Percentiles rank a stretch among this genome's conserved stretches.
Evolutionary conservation across 495 filamentous ascomycete genomes (phyloP).

Genomic region (Halenospora varia): DNA sequence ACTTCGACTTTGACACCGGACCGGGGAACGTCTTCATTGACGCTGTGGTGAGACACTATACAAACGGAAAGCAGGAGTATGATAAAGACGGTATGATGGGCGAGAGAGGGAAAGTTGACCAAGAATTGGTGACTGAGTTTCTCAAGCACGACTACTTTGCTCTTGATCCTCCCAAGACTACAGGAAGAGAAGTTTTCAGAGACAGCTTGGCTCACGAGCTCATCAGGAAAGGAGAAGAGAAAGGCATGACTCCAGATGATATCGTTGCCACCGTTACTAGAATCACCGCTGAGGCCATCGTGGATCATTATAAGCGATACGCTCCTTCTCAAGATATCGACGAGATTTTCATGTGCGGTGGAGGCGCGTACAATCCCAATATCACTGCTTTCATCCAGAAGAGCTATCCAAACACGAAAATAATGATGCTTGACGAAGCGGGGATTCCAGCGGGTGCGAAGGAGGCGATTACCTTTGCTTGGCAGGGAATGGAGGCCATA

Average conservation of each 20-base stretch:
- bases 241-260: slow-evolving; percentile 42
- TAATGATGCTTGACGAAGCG: slow-evolving; percentile 51
- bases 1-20: slow-evolving; percentile 51
- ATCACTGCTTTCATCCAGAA: slow-evolving; percentile 47
- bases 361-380: slow-evolving; percentile 54
- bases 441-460: slow-evolving; percentile 50
- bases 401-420: slow-evolving; percentile 42
- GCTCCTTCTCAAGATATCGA: slow-evolving; percentile 39
- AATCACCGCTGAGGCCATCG: slow-evolving; percentile 52
- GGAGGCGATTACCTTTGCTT: slow-evolving; percentile 56
- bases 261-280: slow-evolving; percentile 53
- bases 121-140: slow-evolving; percentile 51
- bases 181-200: slow-evolving; percentile 54
- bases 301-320: slow-evolving; percentile 50
- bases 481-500: slow-evolving; percentile 51
- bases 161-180: slow-evolving; percentile 51
- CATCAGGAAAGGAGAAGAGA: slow-evolving; percentile 39
- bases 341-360: slow-evolving; percentile 59
- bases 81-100: slow-evolving; percentile 50
- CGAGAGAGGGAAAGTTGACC: slow-evolving; percentile 45
- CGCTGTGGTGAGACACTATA: slow-evolving; percentile 41
- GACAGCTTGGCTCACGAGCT: slow-evolving; percentile 47
- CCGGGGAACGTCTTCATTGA: slow-evolving; percentile 46
- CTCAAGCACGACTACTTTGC: slow-evolving; percentile 44
- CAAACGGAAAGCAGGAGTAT: slow-evolving; percentile 38